These are phyloP conservation scores for Emericellopsis terricola DNA, from an alignment of 495 filamentous ascomycete species.

Conservation along the genomic window DNA sequence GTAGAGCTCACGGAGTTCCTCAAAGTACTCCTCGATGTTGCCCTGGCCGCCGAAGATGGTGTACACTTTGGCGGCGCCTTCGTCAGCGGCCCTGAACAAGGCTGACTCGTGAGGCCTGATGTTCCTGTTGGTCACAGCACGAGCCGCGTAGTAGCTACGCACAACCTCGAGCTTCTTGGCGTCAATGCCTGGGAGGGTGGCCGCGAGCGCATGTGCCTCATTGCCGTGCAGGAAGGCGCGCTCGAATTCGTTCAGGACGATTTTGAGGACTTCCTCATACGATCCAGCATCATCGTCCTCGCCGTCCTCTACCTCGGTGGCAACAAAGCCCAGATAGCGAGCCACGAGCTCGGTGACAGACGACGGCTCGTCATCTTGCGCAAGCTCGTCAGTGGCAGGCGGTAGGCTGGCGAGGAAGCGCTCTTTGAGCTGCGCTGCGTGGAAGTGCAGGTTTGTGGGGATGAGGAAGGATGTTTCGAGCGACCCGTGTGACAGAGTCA, in stretches of 20 bases:
- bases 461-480: conserved; percentile 91
- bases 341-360: conserved; percentile 81
- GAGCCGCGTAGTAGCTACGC: conserved; percentile 74
- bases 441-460: conserved; percentile 86
- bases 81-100: conserved; percentile 70
- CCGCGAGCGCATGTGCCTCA: conserved; percentile 81
- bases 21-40: conserved; percentile 98
- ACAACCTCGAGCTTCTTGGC: conserved; percentile 80
- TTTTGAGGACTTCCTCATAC: conserved; percentile 72
- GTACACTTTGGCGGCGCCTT: conserved; percentile 63
- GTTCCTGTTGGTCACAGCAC: conserved; percentile 61
- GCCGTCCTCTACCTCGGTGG: conserved; percentile 69
- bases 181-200: conserved; percentile 68
- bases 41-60: conserved; percentile 96
- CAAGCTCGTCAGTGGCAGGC: conserved; percentile 83
- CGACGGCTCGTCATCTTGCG: conserved; percentile 93
- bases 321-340: conserved; percentile 77
- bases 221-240: conserved; percentile 86
- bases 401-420: conserved; percentile 70
- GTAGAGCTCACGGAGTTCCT: conserved; percentile 84
- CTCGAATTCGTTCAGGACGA: conserved; percentile 88
- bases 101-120: conserved; percentile 86
- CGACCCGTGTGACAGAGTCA: conserved; percentile 78
- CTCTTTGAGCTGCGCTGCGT: conserved; percentile 81
- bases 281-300: conserved; percentile 76